Evolutionary conservation across 805 yeast species (phyloP).

Genomic region (Schizosaccharomyces japonicus): DNA sequence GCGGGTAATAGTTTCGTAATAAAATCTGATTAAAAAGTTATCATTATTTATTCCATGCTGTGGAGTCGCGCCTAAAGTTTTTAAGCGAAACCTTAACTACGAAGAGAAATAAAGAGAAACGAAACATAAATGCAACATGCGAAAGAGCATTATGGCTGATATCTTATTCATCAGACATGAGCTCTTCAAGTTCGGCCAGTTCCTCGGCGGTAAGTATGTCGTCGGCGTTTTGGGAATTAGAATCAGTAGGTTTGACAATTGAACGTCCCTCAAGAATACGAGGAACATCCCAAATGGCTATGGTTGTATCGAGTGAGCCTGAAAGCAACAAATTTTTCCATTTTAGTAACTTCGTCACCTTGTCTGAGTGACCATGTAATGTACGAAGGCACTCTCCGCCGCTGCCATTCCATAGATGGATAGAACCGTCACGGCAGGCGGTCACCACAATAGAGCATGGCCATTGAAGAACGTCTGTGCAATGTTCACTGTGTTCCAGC

Average conservation of each 20-base stretch:
- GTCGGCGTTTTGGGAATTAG: too few relatives aligned
- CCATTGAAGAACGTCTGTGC: neutral
- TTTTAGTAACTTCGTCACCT: neutral
- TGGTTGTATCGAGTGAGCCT: neutral
- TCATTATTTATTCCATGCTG: too few relatives aligned
- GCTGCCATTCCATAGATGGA: neutral
- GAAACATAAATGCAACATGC: too few relatives aligned
- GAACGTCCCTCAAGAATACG: too few relatives aligned
- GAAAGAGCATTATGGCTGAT: neutral
- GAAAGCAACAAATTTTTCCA: neutral
- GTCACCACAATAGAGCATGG: neutral
- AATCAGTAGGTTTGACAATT: too few relatives aligned
- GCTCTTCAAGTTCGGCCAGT: neutral
- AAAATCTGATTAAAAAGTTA: too few relatives aligned
- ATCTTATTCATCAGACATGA: neutral
- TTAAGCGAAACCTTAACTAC: too few relatives aligned
- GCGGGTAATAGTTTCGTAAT: too few relatives aligned
- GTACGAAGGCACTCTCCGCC: neutral
- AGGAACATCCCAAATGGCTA: neutral
- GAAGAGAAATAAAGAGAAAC: too few relatives aligned
- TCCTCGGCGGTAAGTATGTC: neutral
- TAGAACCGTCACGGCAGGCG: neutral
- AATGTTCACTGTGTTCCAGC: neutral
- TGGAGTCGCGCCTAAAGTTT: too few relatives aligned
- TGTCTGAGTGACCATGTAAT: neutral